Percentiles rank a stretch among this genome's conserved stretches.
Conservation (phyloP, 1,284 basidiomycete species). For the Golubevia pallescens region DNA sequence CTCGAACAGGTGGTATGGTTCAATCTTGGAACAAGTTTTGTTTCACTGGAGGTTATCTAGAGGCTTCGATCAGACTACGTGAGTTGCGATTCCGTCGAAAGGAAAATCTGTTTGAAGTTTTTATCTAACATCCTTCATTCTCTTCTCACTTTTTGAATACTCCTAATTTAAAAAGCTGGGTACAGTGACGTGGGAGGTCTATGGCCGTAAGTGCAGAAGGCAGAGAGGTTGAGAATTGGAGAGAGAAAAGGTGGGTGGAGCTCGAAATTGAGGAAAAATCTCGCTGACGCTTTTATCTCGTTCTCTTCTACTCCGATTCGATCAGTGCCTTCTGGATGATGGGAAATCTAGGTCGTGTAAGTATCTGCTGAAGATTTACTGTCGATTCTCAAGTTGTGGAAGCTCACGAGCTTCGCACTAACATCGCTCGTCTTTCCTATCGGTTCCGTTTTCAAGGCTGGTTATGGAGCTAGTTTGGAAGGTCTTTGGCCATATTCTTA, state of each 20-base stretch:
- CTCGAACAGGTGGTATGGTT: conserved; percentile 46
- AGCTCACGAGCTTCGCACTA: too few relatives aligned
- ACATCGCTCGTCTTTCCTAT: conserved; percentile 12
- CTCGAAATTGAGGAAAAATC: too few relatives aligned
- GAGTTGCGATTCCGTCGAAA: too few relatives aligned
- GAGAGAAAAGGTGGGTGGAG: too few relatives aligned
- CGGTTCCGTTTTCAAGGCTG: conserved; percentile 22
- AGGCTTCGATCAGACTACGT: conserved; percentile 49
- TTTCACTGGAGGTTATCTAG: conserved; percentile 62
- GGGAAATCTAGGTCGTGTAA: conserved; percentile 59
- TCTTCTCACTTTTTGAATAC: too few relatives aligned
- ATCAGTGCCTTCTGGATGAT: conserved; percentile 56
- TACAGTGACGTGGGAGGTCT: conserved; percentile 34
- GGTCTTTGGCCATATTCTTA: conserved; percentile 63
- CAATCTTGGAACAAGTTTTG: conserved; percentile 64
- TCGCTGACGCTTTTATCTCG: too few relatives aligned
- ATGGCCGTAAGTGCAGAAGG: too few relatives aligned
- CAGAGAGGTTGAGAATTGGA: too few relatives aligned
- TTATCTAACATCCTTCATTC: too few relatives aligned
- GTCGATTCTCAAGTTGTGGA: conserved; percentile 18
- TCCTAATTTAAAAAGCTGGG: too few relatives aligned
- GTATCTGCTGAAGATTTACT: conserved; percentile 43
- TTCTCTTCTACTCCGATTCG: too few relatives aligned
- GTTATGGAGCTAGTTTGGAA: conserved; percentile 53
- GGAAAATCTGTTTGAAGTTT: too few relatives aligned